phyloP scores from a whole-genome alignment of 352 stramenopile species.

The Phytopythium oedochilum region DNA sequence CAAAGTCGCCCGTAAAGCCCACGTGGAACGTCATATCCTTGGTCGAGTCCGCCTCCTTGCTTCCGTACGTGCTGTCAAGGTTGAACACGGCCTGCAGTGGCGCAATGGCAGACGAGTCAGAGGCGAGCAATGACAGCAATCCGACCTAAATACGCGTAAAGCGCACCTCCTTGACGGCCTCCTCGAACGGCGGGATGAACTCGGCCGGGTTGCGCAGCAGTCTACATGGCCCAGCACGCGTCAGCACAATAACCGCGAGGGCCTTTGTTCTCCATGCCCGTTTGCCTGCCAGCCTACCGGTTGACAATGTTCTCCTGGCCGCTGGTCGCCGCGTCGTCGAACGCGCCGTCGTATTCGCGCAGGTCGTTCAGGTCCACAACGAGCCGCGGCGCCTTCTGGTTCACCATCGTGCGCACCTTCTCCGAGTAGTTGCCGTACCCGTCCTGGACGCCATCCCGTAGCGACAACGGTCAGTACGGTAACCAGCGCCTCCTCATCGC shows the following conservation, averaged over 20 bases:
- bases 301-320: constrained; percentile 76
- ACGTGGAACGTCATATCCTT: constrained; percentile 86
- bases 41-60: constrained; percentile 61
- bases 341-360: constrained; percentile 85
- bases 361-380: constrained; percentile 90
- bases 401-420: constrained; percentile 81
- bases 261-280: too few relatives aligned
- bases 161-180: constrained; percentile 63
- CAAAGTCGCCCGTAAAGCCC: constrained; percentile 92
- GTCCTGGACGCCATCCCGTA: constrained; percentile 23
- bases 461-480: too few relatives aligned
- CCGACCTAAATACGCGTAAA: background rate
- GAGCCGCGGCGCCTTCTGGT: constrained; percentile 65
- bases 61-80: constrained; percentile 72
- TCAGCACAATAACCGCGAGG: constrained; percentile 6
- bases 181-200: constrained; percentile 81
- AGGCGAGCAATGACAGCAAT: background rate
- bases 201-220: constrained; percentile 80
- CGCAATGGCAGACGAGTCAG: background rate
- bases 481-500: too few relatives aligned
- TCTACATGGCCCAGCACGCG: constrained; percentile 9
- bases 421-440: constrained; percentile 74
- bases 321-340: constrained; percentile 53
- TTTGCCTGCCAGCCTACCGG: constrained; percentile 10
- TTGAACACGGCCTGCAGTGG: constrained; percentile 59